These are phyloP conservation scores for Bryoerythrophyllum caledonicum DNA, from an alignment of 225 moss, liverwort and hornwort species.

Conservation along the genomic window DNA sequence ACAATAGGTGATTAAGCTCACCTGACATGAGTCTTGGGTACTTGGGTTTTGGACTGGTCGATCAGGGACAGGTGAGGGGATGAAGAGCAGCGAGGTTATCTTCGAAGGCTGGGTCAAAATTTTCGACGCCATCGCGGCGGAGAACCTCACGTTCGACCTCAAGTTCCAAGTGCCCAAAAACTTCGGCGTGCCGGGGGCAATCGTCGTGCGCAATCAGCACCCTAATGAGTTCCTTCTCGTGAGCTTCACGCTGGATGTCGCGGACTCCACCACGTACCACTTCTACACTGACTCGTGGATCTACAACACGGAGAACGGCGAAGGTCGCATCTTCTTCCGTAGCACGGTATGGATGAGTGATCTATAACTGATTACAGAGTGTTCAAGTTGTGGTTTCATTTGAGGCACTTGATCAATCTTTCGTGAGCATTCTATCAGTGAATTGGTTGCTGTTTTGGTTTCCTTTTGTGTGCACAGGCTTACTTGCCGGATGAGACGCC, in stretches of 20 bases:
- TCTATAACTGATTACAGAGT: too few species aligned
- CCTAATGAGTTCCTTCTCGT: constrained; percentile 59
- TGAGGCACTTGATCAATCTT: too few species aligned
- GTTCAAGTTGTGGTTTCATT: too few species aligned
- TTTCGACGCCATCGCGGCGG: constrained; percentile 19
- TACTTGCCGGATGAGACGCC: constrained; percentile 67
- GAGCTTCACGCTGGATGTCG: constrained; percentile 37
- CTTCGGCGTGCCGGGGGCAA: constrained; percentile 64
- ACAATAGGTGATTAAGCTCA: too few species aligned
- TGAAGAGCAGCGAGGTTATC: constrained; percentile 24
- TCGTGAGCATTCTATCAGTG: neutral
- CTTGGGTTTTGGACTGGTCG: neutral
- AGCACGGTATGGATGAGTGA: constrained; percentile 39
- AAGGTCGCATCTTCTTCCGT: constrained; percentile 58
- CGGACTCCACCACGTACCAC: constrained; percentile 27
- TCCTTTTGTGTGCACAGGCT: constrained; percentile 12
- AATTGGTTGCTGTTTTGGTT: neutral
- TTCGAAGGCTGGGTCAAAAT: constrained; percentile 39
- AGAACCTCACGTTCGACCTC: constrained; percentile 29
- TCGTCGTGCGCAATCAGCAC: constrained; percentile 54
- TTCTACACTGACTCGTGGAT: constrained; percentile 58
- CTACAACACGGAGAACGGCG: constrained; percentile 29
- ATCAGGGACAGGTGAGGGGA: constrained; percentile 18
- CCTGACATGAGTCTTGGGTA: too few species aligned
- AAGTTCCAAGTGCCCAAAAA: constrained; percentile 29